Conservation (phyloP, 108 stramenopile species). For the Pseudonitzschia delicatissima region DNA sequence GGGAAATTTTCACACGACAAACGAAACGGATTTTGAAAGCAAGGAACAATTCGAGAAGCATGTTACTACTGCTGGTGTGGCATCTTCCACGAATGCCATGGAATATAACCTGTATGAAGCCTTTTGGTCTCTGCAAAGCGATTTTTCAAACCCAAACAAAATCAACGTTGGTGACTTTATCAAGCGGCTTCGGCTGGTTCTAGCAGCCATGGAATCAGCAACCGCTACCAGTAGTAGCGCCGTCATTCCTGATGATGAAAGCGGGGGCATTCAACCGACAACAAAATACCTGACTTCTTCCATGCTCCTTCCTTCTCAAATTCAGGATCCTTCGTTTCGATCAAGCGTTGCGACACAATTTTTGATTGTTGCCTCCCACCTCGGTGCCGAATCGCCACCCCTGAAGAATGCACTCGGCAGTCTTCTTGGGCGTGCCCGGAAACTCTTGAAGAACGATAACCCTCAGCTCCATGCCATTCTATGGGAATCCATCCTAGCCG, state of each 20-base stretch:
- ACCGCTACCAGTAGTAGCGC: not conserved
- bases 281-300: constrained; percentile 61
- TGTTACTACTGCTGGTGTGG: not conserved
- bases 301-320: constrained; percentile 55
- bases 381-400: constrained; percentile 40
- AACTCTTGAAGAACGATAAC: constrained; percentile 27
- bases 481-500: constrained; percentile 42
- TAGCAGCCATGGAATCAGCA: constrained; percentile 60
- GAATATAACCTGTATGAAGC: constrained; percentile 64
- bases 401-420: constrained; percentile 32
- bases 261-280: no score
- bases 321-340: constrained; percentile 56
- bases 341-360: constrained; percentile 64
- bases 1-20: constrained; percentile 55
- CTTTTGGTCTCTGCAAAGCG: constrained; percentile 79
- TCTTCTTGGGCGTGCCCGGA: constrained; percentile 43
- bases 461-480: constrained; percentile 15
- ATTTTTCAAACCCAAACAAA: constrained; percentile 63
- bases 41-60: constrained; percentile 17
- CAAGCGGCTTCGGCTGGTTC: constrained; percentile 37
- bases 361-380: constrained; percentile 56
- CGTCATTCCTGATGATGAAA: no score
- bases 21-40: constrained; percentile 25
- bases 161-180: constrained; percentile 51
- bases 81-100: constrained; percentile 2